Percentiles rank a stretch among this genome's conserved stretches.
Conservation (phyloP, 1,139 yeast species). For the Ogataea hybrid region DNA sequence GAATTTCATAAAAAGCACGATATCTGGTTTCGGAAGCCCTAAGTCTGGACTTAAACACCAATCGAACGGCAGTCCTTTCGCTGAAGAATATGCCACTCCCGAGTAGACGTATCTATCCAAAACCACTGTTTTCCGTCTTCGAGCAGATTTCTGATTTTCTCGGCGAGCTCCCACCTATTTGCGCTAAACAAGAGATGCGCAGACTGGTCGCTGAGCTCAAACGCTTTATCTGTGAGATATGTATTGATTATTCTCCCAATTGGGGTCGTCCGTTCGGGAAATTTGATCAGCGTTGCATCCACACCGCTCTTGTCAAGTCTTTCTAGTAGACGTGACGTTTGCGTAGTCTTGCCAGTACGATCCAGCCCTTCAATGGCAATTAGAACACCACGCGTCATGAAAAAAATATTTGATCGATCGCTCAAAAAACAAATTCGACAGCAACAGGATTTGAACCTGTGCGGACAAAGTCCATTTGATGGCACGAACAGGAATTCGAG, state of each 20-base stretch:
- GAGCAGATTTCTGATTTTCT: slow-evolving; percentile 46
- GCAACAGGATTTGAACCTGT: slow-evolving; percentile 92
- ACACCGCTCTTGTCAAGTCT: slow-evolving; percentile 22
- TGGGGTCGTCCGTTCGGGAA: slow-evolving; percentile 83
- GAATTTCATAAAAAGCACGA: slow-evolving; percentile 74
- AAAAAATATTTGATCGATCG: neutral
- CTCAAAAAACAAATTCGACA: slow-evolving; percentile 46
- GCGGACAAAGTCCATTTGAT: slow-evolving; percentile 83
- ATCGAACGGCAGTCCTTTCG: slow-evolving; percentile 66
- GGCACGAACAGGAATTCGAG: slow-evolving; percentile 55
- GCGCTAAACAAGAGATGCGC: slow-evolving; percentile 90
- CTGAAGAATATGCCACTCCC: slow-evolving; percentile 89
- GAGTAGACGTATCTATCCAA: slow-evolving; percentile 89
- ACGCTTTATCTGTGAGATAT: slow-evolving; percentile 56
- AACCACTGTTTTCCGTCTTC: slow-evolving; percentile 56
- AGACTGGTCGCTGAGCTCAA: slow-evolving; percentile 64
- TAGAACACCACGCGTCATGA: slow-evolving; percentile 56
- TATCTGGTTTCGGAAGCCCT: slow-evolving; percentile 87
- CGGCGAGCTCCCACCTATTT: slow-evolving; percentile 84
- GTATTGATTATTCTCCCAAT: slow-evolving; percentile 77
- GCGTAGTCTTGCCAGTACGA: slow-evolving; percentile 93
- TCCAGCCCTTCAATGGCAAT: slow-evolving; percentile 92
- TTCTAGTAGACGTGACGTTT: slow-evolving; percentile 48
- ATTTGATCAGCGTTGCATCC: slow-evolving; percentile 56
- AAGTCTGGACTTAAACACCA: slow-evolving; percentile 84